Conservation (phyloP, 495 filamentous ascomycete species). For the Daldinia decipiens region DNA sequence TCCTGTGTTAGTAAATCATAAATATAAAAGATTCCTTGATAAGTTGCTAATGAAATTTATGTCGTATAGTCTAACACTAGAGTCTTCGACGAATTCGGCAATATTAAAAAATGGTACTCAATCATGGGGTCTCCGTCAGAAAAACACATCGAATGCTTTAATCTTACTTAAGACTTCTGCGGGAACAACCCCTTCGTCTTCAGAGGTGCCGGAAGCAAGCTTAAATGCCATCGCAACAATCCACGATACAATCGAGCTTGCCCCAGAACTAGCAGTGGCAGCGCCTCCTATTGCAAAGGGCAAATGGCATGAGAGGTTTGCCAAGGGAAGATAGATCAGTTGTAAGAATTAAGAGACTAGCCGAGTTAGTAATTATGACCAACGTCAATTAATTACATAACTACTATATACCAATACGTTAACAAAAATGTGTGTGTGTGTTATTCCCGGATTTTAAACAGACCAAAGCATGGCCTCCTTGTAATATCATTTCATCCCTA, state of each 20-base stretch:
- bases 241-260: slow-evolving; percentile 77
- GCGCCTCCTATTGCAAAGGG: slow-evolving; percentile 63
- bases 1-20: slow-evolving; percentile 62
- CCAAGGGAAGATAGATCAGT: slow-evolving; percentile 52
- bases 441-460: not conserved
- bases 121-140: slow-evolving; percentile 85
- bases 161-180: slow-evolving; percentile 69
- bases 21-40: slow-evolving; percentile 2
- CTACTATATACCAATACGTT: not conserved
- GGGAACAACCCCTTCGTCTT: slow-evolving; percentile 23
- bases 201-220: slow-evolving; percentile 50
- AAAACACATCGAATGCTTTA: slow-evolving; percentile 89
- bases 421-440: not conserved
- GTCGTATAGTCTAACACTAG: slow-evolving; percentile 69
- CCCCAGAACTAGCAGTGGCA: slow-evolving; percentile 52
- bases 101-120: slow-evolving; percentile 75
- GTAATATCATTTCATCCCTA: not conserved
- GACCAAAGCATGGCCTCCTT: not conserved
- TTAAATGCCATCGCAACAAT: slow-evolving; percentile 75
- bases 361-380: no score
- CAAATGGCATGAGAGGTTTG: slow-evolving; percentile 93
- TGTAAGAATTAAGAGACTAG: not conserved
- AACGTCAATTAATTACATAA: no score
- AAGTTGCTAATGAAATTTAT: slow-evolving; percentile 5
- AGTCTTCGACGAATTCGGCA: slow-evolving; percentile 70